Base-by-base conservation (phyloP, 768 basidiomycete species). In the Podaxis rugospora region DNA sequence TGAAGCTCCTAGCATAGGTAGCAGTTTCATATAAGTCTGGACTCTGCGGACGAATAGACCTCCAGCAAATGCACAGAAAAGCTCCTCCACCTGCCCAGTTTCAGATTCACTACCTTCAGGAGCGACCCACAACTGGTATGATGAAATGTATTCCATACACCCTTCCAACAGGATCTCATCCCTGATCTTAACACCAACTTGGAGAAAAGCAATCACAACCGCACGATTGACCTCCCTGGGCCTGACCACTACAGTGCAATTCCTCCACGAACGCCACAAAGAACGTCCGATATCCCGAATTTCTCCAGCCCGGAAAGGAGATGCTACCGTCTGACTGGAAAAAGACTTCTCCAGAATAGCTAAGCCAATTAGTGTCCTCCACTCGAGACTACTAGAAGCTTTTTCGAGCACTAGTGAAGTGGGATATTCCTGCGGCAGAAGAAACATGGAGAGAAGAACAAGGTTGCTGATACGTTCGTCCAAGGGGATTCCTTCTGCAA, bases 231-330 rank as follows among this genome's bases (percentile, higher is more conserved):
- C 70, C 2, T 66, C 59, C 11, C 62, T 37, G 18, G 69, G 67
- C 25, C 60, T 44, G 39, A 57, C 35, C 6, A 47, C 28, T 11
- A 50, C 32, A 10, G 65, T 58, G 51, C 60, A 42, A 27, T 67
- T 57, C 64, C 64, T 68, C 81, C 83, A 87, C 16, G 58, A 65
- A 21, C 63, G 66, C 78, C 79, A 82, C n/a, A 83, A 66, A 14
- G 71, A 61, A 11, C 72, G 71, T 5, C 72, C 57, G 21, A 74
- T 66, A 44, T 68, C 63, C 55, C 68, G 68, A 35, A 75, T 64
- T 16, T 63, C 32, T 9, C 32, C 63, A 18, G 49, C 47, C 16
- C 37, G 14, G 18, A 35, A 40, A 53, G 18, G 40, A 57, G 49
- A 14, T 21, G 18, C 40, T 40, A 49, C 51, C 21, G 21, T 61